These are phyloP conservation scores for Protea cynaroides DNA, from an alignment of 164 flowering plant species.

Conservation along the genomic window DNA sequence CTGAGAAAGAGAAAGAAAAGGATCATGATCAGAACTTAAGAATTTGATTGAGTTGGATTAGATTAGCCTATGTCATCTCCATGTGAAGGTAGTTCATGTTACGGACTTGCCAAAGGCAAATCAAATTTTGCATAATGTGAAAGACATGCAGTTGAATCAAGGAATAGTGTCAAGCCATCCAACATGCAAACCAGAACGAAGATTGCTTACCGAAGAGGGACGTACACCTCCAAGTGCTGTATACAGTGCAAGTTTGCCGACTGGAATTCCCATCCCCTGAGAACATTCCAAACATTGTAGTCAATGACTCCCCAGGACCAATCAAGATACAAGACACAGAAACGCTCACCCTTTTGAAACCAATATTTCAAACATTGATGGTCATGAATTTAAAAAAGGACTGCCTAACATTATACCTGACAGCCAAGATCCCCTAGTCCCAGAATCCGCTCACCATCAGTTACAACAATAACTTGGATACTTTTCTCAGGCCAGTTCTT, in stretches of 20 bases:
- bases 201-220: conserved; percentile 60
- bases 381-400: neutral
- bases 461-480: conserved; percentile 85
- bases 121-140: neutral
- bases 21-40: neutral
- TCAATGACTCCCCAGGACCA: neutral
- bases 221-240: conserved; percentile 87
- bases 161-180: neutral
- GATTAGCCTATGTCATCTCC: neutral
- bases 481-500: conserved; percentile 88
- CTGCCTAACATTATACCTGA: conserved; percentile 38
- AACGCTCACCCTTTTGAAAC: neutral
- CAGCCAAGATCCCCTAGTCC: conserved; percentile 95
- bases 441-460: conserved; percentile 84
- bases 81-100: neutral
- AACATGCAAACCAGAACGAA: neutral
- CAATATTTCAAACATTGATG: neutral
- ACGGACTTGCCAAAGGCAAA: neutral
- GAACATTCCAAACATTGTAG: neutral
- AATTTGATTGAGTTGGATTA: neutral
- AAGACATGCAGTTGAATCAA: neutral
- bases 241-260: conserved; percentile 78
- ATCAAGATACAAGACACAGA: neutral
- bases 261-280: conserved; percentile 95
- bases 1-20: neutral